phyloP scores from a whole-genome alignment of 306 rosid genomes.

The Vachellia pachyceras region DNA sequence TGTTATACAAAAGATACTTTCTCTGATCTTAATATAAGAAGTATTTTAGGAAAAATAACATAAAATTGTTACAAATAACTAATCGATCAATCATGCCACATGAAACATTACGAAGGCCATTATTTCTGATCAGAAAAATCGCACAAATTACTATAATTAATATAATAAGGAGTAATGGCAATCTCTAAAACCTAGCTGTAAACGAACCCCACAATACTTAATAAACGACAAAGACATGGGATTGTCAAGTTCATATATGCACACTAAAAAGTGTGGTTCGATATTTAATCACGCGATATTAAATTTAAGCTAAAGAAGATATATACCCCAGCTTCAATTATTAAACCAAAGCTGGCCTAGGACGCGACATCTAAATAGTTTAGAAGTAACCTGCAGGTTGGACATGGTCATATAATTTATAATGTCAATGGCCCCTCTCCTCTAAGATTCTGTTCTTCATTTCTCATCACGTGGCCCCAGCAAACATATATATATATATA shows the following conservation, averaged over 20 bases:
- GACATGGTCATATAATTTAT: conserved; percentile 12
- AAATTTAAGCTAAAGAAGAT: conserved; percentile 6
- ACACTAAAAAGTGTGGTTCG: not conserved
- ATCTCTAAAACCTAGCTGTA: not conserved
- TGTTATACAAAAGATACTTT: too few relatives aligned
- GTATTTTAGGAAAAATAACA: too few relatives aligned
- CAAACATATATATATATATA: not conserved
- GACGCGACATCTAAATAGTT: conserved; percentile 15
- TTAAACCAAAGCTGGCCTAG: conserved; percentile 19
- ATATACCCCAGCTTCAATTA: not conserved
- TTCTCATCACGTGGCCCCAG: not conserved
- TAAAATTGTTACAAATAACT: too few relatives aligned
- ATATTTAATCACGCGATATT: conserved; percentile 1
- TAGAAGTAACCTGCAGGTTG: conserved; percentile 14
- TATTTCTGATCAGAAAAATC: not conserved
- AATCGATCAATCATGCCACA: not conserved
- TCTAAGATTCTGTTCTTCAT: not conserved
- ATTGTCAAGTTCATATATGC: not conserved
- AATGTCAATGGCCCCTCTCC: not conserved
- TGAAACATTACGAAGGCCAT: not conserved
- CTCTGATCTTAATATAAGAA: too few relatives aligned
- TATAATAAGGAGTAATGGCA: not conserved
- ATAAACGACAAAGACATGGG: conserved; percentile 9
- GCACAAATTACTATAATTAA: not conserved
- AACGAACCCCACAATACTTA: not conserved